Evolutionary conservation across 495 filamentous ascomycete genomes (phyloP), one percentile per base, ranked within the genome.

Genomic region (Trypethelium eluteriae): DNA sequence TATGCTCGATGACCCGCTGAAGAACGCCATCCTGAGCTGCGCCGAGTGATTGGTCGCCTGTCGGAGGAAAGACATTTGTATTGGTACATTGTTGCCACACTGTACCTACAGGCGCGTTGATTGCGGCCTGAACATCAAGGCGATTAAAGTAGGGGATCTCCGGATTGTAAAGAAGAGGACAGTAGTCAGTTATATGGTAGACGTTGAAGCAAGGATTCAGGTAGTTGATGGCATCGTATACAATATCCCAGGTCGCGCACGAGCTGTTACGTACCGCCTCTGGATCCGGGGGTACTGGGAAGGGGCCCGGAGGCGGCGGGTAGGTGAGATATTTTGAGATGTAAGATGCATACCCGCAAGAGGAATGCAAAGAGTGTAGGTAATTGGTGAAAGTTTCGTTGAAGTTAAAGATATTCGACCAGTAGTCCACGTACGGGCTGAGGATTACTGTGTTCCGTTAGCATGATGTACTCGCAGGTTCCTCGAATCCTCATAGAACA

Each of bases 141-240:
- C 83, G 80, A 68, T 87, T 80, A 72, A 87, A 87, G 74, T 86
- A 87, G 62, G 85, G 74, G 89, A 92, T 34, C 88, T 90, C 62
- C 92, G 85, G 0, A 88, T 89, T 81, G 78, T 79, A 79, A n/a
- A 74, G 76, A 14, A 75, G 64, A 9, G 79, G 80, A 68, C 77
- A 80, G 66, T 78, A 81, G 46, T 76, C 74, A 67, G 75, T 79
- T 70, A 85, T 79, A 61, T 82, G 77, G 73, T 86, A 87, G 25
- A 85, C 72, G 67, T 87, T 81, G 75, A 84, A 87, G 74, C 85
- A 88, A 0, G 85, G 85, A 74, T 88, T 87, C 34, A 78, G 70
- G 2, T 72, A 71, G 36, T 79, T 70, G 14, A 77, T 79, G 62
- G 81, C 83, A 18, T 77, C 67, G 67, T 78, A 76, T 38, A 81